Base-by-base conservation (phyloP, 75 land plant genomes). In the Selaginella tamariscina region DNA sequence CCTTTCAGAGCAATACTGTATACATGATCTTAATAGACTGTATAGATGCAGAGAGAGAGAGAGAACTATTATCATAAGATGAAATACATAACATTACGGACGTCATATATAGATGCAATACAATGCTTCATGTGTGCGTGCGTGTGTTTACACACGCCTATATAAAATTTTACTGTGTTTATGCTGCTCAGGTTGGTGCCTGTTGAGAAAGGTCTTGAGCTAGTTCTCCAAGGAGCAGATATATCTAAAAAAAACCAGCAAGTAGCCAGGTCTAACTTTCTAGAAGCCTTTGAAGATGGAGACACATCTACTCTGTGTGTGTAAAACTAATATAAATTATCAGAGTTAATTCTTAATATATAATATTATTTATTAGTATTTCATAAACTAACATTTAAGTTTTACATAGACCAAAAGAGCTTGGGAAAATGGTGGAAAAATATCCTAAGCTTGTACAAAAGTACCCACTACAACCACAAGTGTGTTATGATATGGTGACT, bases 391-490 rank as follows among this genome's bases (percentile, higher is more conserved):
- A 1, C 26, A 2, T 66, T 2, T 66, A 27, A 21, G 21, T 33
- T 56, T 27, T 0, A 56, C 60, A 65, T 55, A 64, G 73, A 64
- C 1, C 66, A 64, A 57, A 66, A 29, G 69, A 55, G 56, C 9
- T 72, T 56, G 70, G 56, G 27, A 30, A 9, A 72, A 66, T 72
- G 55, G n/a, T 66, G 26, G 57, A 66, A 24, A 66, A 66, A 65
- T 72, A 72, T 55, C 68, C 74, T 27, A 72, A 72, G 69, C 60
- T 72, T 30, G 69, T 72, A 29, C 74, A 72, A 54, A 72, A 66
- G 32, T 66, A 31, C 65, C 0, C 74, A 31, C 13, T 72, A 22
- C 74, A 72, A 21, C 74, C 74, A 66, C 69, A 66, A 30, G 56
- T 72, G 0, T 49, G 70, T 55, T 72, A 72, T 66, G 74, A 72